Evolutionary conservation across 2,329 filamentous ascomycete species (phyloP).

Genomic region (Ophiostoma triangulosporum): DNA sequence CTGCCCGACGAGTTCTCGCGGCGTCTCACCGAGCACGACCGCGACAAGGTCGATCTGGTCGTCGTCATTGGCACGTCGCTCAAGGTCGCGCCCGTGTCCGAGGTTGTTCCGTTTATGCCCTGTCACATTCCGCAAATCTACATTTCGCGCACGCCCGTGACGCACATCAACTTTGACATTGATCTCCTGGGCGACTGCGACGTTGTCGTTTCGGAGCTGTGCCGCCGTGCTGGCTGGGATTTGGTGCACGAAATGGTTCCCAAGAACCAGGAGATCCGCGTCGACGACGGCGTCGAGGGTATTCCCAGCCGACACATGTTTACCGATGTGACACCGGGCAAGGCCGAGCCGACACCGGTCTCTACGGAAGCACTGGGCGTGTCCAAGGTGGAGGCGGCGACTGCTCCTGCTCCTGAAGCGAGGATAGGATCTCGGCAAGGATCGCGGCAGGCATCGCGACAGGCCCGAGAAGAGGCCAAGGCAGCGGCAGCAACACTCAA

Average conservation of each 20-base stretch:
- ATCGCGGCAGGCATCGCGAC: not conserved
- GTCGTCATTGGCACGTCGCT: constrained; percentile 93
- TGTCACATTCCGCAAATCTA: constrained; percentile 79
- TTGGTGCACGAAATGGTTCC: constrained; percentile 73
- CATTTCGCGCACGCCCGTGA: constrained; percentile 71
- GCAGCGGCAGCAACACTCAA: too few species aligned
- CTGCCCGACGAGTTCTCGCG: constrained; percentile 73
- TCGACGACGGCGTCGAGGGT: constrained; percentile 33
- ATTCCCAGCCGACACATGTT: constrained; percentile 32
- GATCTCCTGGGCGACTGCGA: constrained; percentile 95
- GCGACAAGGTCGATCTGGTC: constrained; percentile 69
- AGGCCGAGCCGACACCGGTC: not conserved
- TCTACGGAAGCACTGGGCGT: not conserved
- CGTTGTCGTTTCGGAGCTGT: constrained; percentile 75
- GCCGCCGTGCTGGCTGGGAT: constrained; percentile 67
- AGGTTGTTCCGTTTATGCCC: constrained; percentile 72
- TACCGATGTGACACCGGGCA: constrained; percentile 13
- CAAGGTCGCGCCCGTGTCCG: constrained; percentile 88
- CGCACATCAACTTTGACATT: constrained; percentile 90
- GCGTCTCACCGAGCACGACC: constrained; percentile 70
- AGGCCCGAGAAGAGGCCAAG: not conserved
- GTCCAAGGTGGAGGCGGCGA: not conserved
- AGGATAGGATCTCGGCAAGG: not conserved
- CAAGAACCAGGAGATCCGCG: constrained; percentile 45
- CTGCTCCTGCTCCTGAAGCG: not conserved